Evolutionary conservation across 495 filamentous ascomycete species (phyloP).

Genomic region (Penicillium riverlandense): DNA sequence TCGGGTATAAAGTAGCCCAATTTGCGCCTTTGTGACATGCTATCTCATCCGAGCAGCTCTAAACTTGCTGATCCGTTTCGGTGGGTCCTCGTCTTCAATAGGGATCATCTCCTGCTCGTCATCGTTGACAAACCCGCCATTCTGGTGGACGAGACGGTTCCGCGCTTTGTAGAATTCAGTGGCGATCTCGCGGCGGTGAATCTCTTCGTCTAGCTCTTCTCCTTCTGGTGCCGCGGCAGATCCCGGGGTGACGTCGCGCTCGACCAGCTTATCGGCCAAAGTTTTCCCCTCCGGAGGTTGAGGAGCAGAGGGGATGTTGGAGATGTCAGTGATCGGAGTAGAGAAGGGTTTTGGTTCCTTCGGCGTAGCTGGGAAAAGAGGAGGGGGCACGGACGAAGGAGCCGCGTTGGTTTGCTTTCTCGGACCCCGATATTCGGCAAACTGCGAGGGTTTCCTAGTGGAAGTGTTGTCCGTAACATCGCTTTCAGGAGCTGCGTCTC

Average conservation of each 20-base stretch:
- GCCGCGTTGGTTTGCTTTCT: slow-evolving; percentile 12
- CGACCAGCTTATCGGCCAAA: slow-evolving; percentile 52
- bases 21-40: background rate
- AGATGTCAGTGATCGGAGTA: slow-evolving; percentile 31
- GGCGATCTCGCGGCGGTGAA: slow-evolving; percentile 69
- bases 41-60: slow-evolving; percentile 70
- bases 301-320: slow-evolving; percentile 14
- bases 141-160: slow-evolving; percentile 68
- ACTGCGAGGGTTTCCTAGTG: slow-evolving; percentile 1
- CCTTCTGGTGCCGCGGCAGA: slow-evolving; percentile 40
- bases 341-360: slow-evolving; percentile 41
- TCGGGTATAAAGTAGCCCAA: too few species aligned
- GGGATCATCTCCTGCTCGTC: slow-evolving; percentile 53
- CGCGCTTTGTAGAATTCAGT: slow-evolving; percentile 73
- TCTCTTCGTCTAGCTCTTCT: slow-evolving; percentile 65
- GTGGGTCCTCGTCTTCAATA: slow-evolving; percentile 52
- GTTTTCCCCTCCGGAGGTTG: slow-evolving; percentile 50
- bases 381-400: slow-evolving; percentile 17
- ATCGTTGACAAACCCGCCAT: slow-evolving; percentile 64
- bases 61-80: slow-evolving; percentile 78
- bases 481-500: slow-evolving; percentile 6
- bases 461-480: slow-evolving; percentile 1
- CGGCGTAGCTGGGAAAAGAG: slow-evolving; percentile 36
- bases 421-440: slow-evolving; percentile 9
- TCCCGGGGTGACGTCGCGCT: slow-evolving; percentile 40